phyloP scores from a whole-genome alignment of 2,329 filamentous ascomycete genomes.

The Apiospora aurea region DNA sequence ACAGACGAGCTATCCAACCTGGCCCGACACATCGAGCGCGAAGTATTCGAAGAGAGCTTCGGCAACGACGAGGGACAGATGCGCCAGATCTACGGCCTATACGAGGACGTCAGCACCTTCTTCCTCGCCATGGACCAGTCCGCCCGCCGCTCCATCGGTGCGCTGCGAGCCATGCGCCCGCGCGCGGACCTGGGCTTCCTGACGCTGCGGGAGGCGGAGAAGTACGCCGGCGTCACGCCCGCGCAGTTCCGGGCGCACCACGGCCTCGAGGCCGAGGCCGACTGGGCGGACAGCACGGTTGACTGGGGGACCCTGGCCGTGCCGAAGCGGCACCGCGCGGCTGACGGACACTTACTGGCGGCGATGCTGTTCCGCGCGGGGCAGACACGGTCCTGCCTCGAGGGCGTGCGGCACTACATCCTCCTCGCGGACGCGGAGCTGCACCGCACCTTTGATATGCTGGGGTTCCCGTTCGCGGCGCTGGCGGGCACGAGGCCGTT shows the following conservation, averaged over 20 bases:
- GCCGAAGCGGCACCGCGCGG: slow-evolving; percentile 21
- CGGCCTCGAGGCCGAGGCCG: slow-evolving; percentile 15
- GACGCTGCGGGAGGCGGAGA: slow-evolving; percentile 26
- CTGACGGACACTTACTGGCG: slow-evolving; percentile 26
- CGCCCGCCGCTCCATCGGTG: slow-evolving; percentile 22
- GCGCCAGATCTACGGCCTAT: slow-evolving; percentile 25
- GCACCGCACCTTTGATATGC: slow-evolving; percentile 25
- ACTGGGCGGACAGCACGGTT: slow-evolving; percentile 6
- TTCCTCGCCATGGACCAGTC: slow-evolving; percentile 28
- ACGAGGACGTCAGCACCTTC: slow-evolving; percentile 28
- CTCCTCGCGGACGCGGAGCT: slow-evolving; percentile 26
- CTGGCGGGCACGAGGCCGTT: slow-evolving; percentile 25
- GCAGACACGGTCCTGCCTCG: slow-evolving; percentile 23
- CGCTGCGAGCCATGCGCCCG: slow-evolving; percentile 24
- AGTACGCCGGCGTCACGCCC: slow-evolving; percentile 20
- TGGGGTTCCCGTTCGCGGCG: slow-evolving; percentile 26
- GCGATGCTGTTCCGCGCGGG: slow-evolving; percentile 29
- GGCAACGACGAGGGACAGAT: slow-evolving; percentile 28
- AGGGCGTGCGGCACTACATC: slow-evolving; percentile 28
- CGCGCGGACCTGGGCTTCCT: slow-evolving; percentile 24
- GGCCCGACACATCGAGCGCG: slow-evolving; percentile 29
- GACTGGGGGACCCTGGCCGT: slow-evolving; percentile 29
- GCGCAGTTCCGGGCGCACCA: slow-evolving; percentile 24
- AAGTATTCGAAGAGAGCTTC: slow-evolving; percentile 29
- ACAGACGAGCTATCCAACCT: slow-evolving; percentile 27